Conservation (phyloP, 306 rosid genomes). For the Corylus heterophylla region DNA sequence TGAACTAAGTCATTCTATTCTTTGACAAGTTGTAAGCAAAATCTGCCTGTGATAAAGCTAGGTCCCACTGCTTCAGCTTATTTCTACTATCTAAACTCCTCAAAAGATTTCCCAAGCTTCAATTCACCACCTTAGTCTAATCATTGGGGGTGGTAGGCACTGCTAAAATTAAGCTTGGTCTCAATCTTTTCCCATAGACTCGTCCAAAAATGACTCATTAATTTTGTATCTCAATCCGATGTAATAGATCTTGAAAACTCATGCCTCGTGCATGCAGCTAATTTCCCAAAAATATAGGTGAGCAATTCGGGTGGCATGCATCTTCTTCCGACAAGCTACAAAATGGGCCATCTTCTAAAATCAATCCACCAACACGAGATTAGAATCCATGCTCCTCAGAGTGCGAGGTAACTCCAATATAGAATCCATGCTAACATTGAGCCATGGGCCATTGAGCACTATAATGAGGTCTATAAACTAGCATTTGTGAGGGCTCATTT, state of each 20-base stretch:
- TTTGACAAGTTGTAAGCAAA: too few species aligned
- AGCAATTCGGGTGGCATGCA: background rate
- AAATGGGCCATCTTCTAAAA: conserved; percentile 10
- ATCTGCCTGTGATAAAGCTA: too few species aligned
- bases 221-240: background rate
- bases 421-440: too few species aligned
- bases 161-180: background rate
- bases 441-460: too few species aligned
- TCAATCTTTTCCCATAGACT: background rate
- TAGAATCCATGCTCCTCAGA: background rate
- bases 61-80: too few species aligned
- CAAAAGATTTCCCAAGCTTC: background rate
- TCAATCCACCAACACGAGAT: background rate
- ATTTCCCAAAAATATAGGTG: background rate
- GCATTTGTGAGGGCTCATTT: too few species aligned
- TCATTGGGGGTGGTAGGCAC: background rate
- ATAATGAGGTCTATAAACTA: too few species aligned
- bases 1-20: too few species aligned
- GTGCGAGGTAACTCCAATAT: background rate
- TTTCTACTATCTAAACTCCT: too few species aligned
- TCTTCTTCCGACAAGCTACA: background rate
- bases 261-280: background rate
- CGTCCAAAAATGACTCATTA: background rate
- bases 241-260: background rate
- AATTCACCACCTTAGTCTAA: background rate